Evolutionary conservation across 2,329 filamentous ascomycete species (phyloP).

Genomic region (Endocalyx cinctus): DNA sequence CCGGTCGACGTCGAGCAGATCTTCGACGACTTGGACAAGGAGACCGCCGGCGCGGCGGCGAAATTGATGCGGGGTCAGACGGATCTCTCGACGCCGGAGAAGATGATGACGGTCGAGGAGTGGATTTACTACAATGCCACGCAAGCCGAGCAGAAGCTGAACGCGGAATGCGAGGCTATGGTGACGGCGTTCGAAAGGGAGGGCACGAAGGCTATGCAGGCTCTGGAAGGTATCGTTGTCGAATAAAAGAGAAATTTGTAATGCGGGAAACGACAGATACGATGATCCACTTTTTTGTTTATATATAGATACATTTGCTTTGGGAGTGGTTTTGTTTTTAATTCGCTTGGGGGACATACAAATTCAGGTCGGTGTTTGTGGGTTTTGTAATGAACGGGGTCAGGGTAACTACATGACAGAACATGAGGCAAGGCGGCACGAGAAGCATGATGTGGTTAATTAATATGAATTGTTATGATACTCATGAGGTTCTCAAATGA

Average conservation of each 20-base stretch:
- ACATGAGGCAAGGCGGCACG: no score
- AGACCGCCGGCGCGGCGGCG: constrained; percentile 41
- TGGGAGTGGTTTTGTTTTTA: no score
- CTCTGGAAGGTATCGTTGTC: constrained; percentile 67
- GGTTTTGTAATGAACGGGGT: no score
- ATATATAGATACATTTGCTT: no score
- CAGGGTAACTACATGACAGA: no score
- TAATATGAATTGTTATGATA: no score
- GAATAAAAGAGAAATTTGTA: constrained; percentile 29
- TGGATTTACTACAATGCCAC: constrained; percentile 83
- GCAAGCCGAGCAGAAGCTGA: constrained; percentile 73
- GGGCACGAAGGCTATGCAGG: constrained; percentile 71
- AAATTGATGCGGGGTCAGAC: constrained; percentile 49
- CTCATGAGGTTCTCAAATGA: no score
- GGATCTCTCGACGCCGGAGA: constrained; percentile 70
- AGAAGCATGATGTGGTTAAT: no score
- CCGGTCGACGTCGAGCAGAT: constrained; percentile 72
- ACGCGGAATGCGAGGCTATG: constrained; percentile 75
- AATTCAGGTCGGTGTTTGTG: no score
- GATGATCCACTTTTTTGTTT: no score
- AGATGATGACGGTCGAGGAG: constrained; percentile 86
- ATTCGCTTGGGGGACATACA: no score
- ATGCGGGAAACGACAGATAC: no score
- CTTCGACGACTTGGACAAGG: constrained; percentile 50
- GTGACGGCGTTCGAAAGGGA: constrained; percentile 81